phyloP scores from a whole-genome alignment of 2,329 filamentous ascomycete genomes.

The Mollisia scopiformis region DNA sequence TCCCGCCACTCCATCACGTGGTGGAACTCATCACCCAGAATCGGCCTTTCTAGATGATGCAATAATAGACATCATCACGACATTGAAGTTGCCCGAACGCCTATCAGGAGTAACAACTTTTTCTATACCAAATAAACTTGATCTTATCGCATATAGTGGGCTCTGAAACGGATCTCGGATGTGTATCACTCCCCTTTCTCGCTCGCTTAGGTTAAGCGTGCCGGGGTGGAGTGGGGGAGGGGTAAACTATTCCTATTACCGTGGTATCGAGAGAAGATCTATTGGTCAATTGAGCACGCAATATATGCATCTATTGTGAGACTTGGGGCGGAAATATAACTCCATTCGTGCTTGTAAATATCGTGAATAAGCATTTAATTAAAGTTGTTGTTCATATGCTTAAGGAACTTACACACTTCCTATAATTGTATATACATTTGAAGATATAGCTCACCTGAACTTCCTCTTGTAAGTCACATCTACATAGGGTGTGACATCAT shows the following conservation, averaged over 20 bases:
- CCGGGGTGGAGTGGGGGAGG: neutral
- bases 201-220: neutral
- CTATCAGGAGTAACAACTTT: no score
- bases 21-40: neutral
- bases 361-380: neutral
- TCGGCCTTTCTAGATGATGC: conserved; percentile 16
- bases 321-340: neutral
- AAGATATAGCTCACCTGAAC: no score
- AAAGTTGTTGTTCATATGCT: no score
- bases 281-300: conserved; percentile 6
- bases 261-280: neutral
- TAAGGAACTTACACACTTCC: no score
- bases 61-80: conserved; percentile 33
- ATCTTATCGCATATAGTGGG: no score
- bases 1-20: no score
- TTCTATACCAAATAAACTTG: no score
- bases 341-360: neutral
- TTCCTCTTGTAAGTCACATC: neutral
- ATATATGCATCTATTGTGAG: conserved; percentile 5
- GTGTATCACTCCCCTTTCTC: no score
- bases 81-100: no score
- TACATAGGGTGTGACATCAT: conserved; percentile 17
- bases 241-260: neutral
- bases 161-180: no score
- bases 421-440: no score